phyloP scores from a whole-genome alignment of 2,329 filamentous ascomycete genomes.

The Sordariomycetes sp. region DNA sequence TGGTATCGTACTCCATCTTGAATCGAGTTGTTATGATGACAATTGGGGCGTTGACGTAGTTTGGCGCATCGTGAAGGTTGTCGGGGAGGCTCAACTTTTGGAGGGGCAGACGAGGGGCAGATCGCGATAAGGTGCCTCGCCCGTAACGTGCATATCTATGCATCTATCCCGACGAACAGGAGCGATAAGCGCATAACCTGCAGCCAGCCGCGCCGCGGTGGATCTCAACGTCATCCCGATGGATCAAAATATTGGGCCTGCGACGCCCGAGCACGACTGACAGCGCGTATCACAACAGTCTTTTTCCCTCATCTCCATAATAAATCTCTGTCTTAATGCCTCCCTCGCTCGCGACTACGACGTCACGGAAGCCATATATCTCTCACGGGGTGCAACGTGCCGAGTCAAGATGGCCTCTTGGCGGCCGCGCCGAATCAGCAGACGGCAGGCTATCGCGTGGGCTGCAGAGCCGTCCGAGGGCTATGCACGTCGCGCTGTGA shows the following conservation, averaged over 20 bases:
- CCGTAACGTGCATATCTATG: neutral
- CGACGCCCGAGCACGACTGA: neutral
- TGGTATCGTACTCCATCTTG: conserved; percentile 65
- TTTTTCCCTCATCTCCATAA: conserved; percentile 1
- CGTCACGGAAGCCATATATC: too few species aligned
- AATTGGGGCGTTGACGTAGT: too few species aligned
- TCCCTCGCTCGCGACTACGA: too few species aligned
- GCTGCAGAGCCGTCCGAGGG: too few species aligned
- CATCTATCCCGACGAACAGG: neutral
- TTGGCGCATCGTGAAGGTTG: too few species aligned
- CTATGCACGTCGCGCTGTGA: too few species aligned
- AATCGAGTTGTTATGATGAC: too few species aligned
- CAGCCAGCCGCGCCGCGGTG: neutral
- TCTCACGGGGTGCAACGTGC: too few species aligned
- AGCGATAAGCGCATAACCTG: neutral
- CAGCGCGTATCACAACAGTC: neutral
- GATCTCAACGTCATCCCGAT: conserved; percentile 1
- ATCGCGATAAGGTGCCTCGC: neutral
- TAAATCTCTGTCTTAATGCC: conserved; percentile 1
- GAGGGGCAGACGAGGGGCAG: conserved; percentile 3
- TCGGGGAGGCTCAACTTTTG: neutral
- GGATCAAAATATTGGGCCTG: conserved; percentile 1
- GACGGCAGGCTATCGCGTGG: too few species aligned
- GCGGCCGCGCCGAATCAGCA: too few species aligned
- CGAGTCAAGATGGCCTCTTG: too few species aligned